A percentile compares a stretch with the other conserved stretches of the same genome.
Evolutionary conservation across 768 basidiomycete species (phyloP).

Genomic region (Lanmaoa pseudosensibilis): DNA sequence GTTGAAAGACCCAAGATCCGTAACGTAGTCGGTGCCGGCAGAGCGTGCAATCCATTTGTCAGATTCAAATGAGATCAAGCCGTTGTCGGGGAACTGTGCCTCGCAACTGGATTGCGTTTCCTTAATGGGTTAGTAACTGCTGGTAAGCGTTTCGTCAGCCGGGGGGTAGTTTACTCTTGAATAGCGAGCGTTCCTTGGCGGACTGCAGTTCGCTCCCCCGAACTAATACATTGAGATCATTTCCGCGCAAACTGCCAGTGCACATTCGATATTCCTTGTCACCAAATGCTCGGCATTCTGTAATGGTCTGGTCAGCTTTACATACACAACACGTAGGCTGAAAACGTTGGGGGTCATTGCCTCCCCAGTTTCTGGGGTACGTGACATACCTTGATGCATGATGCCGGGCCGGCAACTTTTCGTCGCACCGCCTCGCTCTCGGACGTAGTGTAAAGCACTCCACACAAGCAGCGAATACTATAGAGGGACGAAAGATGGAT

Average conservation of each 20-base stretch:
- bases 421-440: not conserved
- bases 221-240: not conserved
- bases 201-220: not conserved
- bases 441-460: not conserved
- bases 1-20: conserved; percentile 3
- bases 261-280: no score
- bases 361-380: not conserved
- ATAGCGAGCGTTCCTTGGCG: not conserved
- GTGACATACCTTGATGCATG: no score
- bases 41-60: not conserved
- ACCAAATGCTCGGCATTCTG: not conserved
- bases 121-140: not conserved
- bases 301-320: not conserved
- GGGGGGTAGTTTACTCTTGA: not conserved
- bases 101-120: not conserved
- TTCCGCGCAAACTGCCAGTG: not conserved
- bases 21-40: not conserved
- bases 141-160: not conserved
- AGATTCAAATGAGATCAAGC: not conserved
- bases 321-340: not conserved
- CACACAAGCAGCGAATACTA: not conserved
- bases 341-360: no score
- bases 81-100: not conserved
- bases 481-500: not conserved
- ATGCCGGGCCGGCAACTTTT: not conserved